Base-by-base conservation (phyloP, 768 basidiomycete species). In the Mycena polygramma region DNA sequence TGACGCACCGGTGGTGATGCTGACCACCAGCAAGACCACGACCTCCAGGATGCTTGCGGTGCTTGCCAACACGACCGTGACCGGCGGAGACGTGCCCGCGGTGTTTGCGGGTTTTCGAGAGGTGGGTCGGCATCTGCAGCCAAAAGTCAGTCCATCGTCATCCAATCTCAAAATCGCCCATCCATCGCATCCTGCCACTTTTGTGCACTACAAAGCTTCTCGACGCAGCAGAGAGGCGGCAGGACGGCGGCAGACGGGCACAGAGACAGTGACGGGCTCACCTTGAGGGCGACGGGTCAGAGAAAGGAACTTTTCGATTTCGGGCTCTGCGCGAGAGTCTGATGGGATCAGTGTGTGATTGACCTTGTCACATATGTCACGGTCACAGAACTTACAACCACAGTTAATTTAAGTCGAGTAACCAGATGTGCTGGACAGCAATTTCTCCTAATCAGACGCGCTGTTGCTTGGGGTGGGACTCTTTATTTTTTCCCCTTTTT, bases 21-120 rank as follows among this genome's bases (percentile, higher is more conserved):
- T 91, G 88, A 91, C 98, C 98, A 95, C 98, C 98, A 87, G 96
- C 95, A 80, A 99, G 94, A 98, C 98, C 98, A 85, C 98, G 95
- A 94, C 98, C 98, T 87, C 98, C 98, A 66, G 98, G 98, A 82
- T 98, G 97, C 85, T 98, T 99, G 83, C 98, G 94, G 91, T 99
- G 98, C 91, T 99, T 99, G 77, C 98, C 98, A 80, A 99, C 95
- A 94, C 98, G 97, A 83, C 98, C 98, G 85, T 99, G 93, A 87
- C 98, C 98, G 81, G 97, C 96, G 76, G 97, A 99, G 78, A 99
- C 97, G 88, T 99, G 97, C 78, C 97, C 97, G 80, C 97, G 91
- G 86, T 98, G 97, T 87, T 99, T 99, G 86, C 97, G 93, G 84
- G 97, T 99, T 86, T 98, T 98, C 78, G 92, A 89, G 87, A 96